A percentile compares a stretch with the other conserved stretches of the same genome.
phyloP scores from a whole-genome alignment of 2,329 filamentous ascomycete species.

The Fonsecaea pugnacius region DNA sequence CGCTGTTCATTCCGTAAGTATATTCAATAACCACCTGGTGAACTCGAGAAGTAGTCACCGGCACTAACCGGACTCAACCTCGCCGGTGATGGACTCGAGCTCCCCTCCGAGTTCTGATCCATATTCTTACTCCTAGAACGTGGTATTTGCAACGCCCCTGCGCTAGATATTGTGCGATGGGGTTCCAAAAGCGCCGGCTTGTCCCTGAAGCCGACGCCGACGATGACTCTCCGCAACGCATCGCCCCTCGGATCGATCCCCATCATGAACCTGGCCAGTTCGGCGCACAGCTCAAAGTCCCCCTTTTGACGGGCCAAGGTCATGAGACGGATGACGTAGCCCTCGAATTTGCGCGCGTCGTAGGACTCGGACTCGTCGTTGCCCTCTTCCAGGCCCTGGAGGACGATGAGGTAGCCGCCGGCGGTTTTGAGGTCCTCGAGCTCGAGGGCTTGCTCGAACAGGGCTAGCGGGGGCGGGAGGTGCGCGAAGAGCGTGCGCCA shows the following conservation, averaged over 20 bases:
- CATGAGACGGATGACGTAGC: conserved; percentile 74
- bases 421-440: conserved; percentile 90
- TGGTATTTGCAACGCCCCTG: conserved; percentile 16
- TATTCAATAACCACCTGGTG: conserved; percentile 29
- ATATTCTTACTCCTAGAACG: conserved; percentile 8
- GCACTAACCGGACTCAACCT: conserved; percentile 22
- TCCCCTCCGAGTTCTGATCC: conserved; percentile 11
- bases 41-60: conserved; percentile 34
- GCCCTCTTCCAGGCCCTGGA: conserved; percentile 74
- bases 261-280: conserved; percentile 91
- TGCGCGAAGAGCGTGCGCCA: conserved; percentile 95
- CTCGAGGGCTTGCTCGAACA: conserved; percentile 90
- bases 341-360: conserved; percentile 41
- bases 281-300: conserved; percentile 95
- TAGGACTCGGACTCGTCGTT: conserved; percentile 41
- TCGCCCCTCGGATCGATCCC: conserved; percentile 86
- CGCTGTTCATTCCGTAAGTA: not conserved
- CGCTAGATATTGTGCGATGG: conserved; percentile 1
- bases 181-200: conserved; percentile 23
- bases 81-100: not conserved
- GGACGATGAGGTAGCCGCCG: conserved; percentile 90
- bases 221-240: conserved; percentile 62
- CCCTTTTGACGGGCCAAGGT: conserved; percentile 78
- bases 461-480: conserved; percentile 82
- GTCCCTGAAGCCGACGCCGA: conserved; percentile 43